Base-by-base conservation (phyloP, 495 filamentous ascomycete species). In the Neohortaea acidophila region DNA sequence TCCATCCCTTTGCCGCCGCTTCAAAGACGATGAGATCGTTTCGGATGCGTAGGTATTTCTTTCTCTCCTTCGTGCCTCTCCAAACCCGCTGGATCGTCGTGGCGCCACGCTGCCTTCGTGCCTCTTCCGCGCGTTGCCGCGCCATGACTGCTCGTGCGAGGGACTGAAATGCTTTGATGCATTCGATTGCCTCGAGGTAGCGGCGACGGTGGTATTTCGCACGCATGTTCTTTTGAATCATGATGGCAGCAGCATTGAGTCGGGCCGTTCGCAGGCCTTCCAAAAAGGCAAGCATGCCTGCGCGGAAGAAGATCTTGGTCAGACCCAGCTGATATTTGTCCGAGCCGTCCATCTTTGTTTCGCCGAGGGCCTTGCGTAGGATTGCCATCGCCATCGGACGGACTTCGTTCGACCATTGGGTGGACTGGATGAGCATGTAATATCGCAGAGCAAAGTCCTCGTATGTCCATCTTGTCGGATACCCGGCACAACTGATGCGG, bases 261-360 rank as follows among this genome's bases (percentile, higher is more conserved):
- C 84, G 71, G 39, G 68, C 79, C 13, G 89, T 93, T 14, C 89
- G 77, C 33, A 94, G 67, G 47, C 94, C 94, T 59, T 99, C 89
- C 12, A 99, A 65, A 61, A 91, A 93, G 9, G 89, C 89, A 47
- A 99, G 77, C 89, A 99, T 99, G 51, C 89, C 89, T 20, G 89
- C 89, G 30, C 89, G 75, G 73, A 99, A 99, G 62, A 99, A 99
- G 45, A 96, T 94, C 65, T 99, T 99, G 21, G 84, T 94, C 52
- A 94, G 64, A 52, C 89, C 89, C 32, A 96, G 65, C 56, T 99
- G 89, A 56, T 94, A 99, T 60, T 87, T 96, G 59, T 93, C 86
- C 30, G 81, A 68, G 34, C 84, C 84, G 47, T 84, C 75, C 35
- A 77, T 75, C 31, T 70, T 82, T 30, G 72, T 68, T 4, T 66